Percentiles rank a stretch among this genome's conserved stretches.
Evolutionary conservation across 345 rosid species (phyloP).

Genomic region (Gossypium arboreum): DNA sequence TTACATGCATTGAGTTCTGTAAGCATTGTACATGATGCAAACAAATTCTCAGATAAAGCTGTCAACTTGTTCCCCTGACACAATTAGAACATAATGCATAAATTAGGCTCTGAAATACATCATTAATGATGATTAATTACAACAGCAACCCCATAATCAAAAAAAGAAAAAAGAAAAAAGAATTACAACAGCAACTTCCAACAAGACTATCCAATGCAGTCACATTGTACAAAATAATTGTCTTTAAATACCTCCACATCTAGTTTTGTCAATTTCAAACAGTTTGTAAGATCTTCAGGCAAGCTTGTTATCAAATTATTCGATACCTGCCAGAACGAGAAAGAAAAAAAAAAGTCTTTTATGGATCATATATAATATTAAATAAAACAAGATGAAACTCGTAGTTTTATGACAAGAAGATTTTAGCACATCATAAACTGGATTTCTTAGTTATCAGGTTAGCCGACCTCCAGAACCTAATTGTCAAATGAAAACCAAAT

Average conservation of each 20-base stretch:
- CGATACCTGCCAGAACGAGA: conserved; percentile 49
- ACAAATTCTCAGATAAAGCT: conserved; percentile 45
- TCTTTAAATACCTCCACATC: conserved; percentile 70
- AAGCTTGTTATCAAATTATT: conserved; percentile 58
- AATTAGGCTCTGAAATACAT: not conserved
- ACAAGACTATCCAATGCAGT: conserved; percentile 6
- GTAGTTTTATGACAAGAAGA: not conserved
- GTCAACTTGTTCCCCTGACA: conserved; percentile 83
- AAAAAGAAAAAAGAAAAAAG: too few species aligned
- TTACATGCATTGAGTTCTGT: conserved; percentile 86
- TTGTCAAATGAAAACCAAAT: not conserved
- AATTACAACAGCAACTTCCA: conserved; percentile 2
- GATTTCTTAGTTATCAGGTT: not conserved
- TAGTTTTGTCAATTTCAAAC: conserved; percentile 65
- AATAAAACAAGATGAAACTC: not conserved
- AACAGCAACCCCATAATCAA: not conserved
- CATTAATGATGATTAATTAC: conserved; percentile 3
- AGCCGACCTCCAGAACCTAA: not conserved
- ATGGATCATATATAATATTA: not conserved
- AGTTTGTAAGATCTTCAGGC: conserved; percentile 68
- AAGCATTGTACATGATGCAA: conserved; percentile 72
- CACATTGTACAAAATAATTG: not conserved
- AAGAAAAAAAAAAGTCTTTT: not conserved
- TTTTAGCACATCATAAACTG: not conserved
- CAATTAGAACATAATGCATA: conserved; percentile 18